Evolutionary conservation across 1,139 yeast genomes (phyloP), one percentile per base, ranked within the genome.

Genomic region (Magnusiomyces sp.): DNA sequence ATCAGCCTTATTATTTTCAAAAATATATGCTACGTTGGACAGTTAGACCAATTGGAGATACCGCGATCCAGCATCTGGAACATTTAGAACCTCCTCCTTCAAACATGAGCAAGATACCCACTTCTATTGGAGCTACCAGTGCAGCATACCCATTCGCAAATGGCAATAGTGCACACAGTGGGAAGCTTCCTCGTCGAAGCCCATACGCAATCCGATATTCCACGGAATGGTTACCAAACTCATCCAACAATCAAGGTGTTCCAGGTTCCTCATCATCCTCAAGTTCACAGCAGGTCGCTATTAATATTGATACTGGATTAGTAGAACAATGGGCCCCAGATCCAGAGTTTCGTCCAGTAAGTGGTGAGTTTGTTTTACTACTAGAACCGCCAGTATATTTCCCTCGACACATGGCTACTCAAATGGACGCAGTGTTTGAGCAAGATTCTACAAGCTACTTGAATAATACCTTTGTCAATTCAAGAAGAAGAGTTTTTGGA

Each of bases 341-440:
- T 34, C 62, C 64, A 1, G 54, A 55, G 33, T 50, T 55, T n/a
- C 45, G 52, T 2, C 53, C 53, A 5, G 67, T 63, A 43, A 54
- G 57, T 9, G 67, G 68, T 1, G 65, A 64, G 54, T 58, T 66
- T 27, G 62, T 60, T 2, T 50, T 67, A 29, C 49, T 57, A 19
- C 57, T 67, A 7, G 62, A 59, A 29, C 70, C 70, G 3, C 68
- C 69, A 0, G 61, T 66, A 1, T 43, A 56, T 2, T 46, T 65
- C 9, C 62, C 67, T 14, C 53, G 53, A 5, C 46, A 47, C 2
- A 46, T 56, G 37, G 68, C 68, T 2, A 47, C 41, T 14, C 46
- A 50, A 20, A 46, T 63, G 37, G 47, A 56, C 17, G 65, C 65
- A 9, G 49, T 46, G 2, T 37, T 47, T 5, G 47, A 42, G 14